Evolutionary conservation across 495 filamentous ascomycete genomes (phyloP), one percentile per base, ranked within the genome.

Genomic region (Aspergillus sparsus): DNA sequence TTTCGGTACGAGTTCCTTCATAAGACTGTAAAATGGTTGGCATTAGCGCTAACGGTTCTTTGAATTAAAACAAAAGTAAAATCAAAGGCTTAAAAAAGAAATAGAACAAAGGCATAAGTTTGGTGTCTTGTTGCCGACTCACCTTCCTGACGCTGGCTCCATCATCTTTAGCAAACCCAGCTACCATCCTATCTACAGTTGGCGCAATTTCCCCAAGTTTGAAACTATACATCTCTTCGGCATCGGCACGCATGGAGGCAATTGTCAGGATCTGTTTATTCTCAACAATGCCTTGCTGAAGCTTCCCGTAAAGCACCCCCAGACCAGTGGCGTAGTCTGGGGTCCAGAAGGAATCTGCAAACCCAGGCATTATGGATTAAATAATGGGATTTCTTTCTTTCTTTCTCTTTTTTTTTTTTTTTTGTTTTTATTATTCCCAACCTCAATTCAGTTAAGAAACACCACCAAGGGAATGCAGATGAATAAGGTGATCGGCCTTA

Each of bases 111-210:
- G 21, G 21, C 21, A 27, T 21, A 15, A 18, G n/a, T 53, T 34
- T 45, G 12, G 33, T 45, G 18, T 45, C 7, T 45, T 31, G 11
- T 15, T 51, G 37, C 39, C 57, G 34, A 70, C 81, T 62, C 74
- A 94, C 92, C 87, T 98, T 98, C 64, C 91, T 83, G 63, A 95
- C 87, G 73, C 92, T 99, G 46, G 94, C 95, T 66, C 94, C 94
- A 77, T 99, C 94, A 75, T 99, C 94, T 70, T 89, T 89, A 46
- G 77, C 77, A 71, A 99, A 99, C 47, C 94, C 94, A 21, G 62
- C 65, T n/a, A 82, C 74, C 67, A 95, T 82, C 65, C 85, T 88
- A 74, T 96, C 91, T 54, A 92, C 88, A 7, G 87, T 83, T 15
- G 93, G 89, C 55, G 86, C 83, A 66, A 98, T 98, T 7, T 92